Evolutionary conservation across 768 basidiomycete species (phyloP).

Genomic region (Hemileccinum rubropunctum): DNA sequence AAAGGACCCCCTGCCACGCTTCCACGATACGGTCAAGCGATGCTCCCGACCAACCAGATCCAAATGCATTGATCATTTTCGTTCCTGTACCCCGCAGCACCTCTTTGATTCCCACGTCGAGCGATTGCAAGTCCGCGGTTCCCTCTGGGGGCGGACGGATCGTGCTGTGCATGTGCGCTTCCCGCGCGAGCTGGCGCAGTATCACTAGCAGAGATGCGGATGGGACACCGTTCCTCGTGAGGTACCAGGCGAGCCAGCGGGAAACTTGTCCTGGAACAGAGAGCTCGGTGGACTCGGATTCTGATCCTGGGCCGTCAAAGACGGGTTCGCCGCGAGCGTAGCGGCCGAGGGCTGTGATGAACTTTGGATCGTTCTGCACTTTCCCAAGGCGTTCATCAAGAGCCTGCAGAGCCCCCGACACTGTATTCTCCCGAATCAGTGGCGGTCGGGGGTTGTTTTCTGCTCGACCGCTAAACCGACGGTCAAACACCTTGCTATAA

Average conservation of each 20-base stretch:
- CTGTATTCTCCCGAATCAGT: constrained; percentile 69
- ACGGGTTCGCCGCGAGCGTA: constrained; percentile 58
- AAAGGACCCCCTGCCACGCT: constrained; percentile 44
- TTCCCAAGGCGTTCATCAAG: constrained; percentile 57
- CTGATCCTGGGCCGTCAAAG: constrained; percentile 19
- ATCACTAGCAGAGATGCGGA: constrained; percentile 64
- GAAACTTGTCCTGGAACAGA: constrained; percentile 19
- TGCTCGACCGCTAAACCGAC: constrained; percentile 67
- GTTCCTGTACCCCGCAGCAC: constrained; percentile 84
- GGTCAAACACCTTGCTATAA: constrained; percentile 70
- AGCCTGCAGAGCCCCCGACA: constrained; percentile 61
- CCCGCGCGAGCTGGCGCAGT: constrained; percentile 57
- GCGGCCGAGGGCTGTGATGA: constrained; percentile 37
- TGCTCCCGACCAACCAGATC: constrained; percentile 70
- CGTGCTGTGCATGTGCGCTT: constrained; percentile 59
- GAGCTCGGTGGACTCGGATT: constrained; percentile 5
- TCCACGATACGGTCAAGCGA: constrained; percentile 65
- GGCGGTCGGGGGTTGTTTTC: constrained; percentile 66
- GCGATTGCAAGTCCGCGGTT: constrained; percentile 33
- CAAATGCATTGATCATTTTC: constrained; percentile 69
- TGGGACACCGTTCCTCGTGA: constrained; percentile 66
- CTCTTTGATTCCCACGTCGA: constrained; percentile 69
- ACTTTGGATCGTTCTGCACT: constrained; percentile 27
- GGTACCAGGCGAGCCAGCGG: constrained; percentile 64
- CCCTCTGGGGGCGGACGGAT: constrained; percentile 51